These are phyloP conservation scores for Xerocomellus dryophilus DNA, from an alignment of 768 basidiomycete species.

Conservation along the genomic window DNA sequence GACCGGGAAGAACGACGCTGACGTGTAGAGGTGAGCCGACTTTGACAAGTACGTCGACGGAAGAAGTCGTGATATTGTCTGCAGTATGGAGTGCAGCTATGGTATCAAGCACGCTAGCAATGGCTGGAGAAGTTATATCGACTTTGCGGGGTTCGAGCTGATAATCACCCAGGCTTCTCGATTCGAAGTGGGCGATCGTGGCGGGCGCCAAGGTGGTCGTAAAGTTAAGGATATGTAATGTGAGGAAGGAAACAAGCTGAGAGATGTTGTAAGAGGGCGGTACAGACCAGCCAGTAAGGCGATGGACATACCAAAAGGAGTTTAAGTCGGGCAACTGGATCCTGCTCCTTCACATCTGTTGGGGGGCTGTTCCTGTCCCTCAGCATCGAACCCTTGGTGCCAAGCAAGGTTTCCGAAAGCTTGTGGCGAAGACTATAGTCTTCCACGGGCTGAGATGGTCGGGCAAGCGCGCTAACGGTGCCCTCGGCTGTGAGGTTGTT, in stretches of 20 bases:
- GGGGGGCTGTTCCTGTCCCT: constrained; percentile 41
- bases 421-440: constrained; percentile 18
- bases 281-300: not conserved
- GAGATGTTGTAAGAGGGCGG: not conserved
- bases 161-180: constrained; percentile 17
- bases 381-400: constrained; percentile 51
- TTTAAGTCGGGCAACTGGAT: constrained; percentile 85
- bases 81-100: constrained; percentile 42
- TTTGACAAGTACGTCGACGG: constrained; percentile 52
- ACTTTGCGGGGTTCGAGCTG: constrained; percentile 47
- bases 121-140: constrained; percentile 62
- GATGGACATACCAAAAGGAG: constrained; percentile 64
- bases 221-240: constrained; percentile 88
- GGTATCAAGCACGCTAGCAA: constrained; percentile 56
- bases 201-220: constrained; percentile 82
- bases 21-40: constrained; percentile 60
- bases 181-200: constrained; percentile 46
- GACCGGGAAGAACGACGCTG: constrained; percentile 40
- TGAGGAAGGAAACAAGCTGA: constrained; percentile 86
- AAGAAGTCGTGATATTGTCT: constrained; percentile 15
- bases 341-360: constrained; percentile 53
- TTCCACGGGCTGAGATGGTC: constrained; percentile 22
- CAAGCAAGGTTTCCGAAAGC: constrained; percentile 36
- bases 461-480: constrained; percentile 30
- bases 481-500: constrained; percentile 30